A percentile compares a stretch with the other conserved stretches of the same genome.
Evolutionary conservation across 1,284 basidiomycete genomes (phyloP).

Genomic region (Boletus smithii): DNA sequence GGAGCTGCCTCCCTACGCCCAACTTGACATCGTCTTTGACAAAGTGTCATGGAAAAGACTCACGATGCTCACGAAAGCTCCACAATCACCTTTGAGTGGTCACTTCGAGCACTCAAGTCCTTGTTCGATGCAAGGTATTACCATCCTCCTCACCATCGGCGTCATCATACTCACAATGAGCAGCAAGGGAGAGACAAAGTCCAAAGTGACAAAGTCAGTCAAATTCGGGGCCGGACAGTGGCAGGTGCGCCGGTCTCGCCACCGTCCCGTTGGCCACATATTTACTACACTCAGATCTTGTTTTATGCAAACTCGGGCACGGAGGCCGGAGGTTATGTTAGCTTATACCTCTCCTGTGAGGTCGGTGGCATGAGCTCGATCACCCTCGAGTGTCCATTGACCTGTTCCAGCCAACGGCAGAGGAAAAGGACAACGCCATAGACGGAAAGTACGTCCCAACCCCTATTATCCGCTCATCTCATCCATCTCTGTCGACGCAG

Average conservation of each 20-base stretch:
- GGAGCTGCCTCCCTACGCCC: conserved; percentile 16
- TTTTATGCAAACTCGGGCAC: conserved; percentile 81
- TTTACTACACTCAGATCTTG: conserved; percentile 48
- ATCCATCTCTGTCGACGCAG: conserved; percentile 32
- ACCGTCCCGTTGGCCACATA: not conserved
- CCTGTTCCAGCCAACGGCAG: conserved; percentile 58
- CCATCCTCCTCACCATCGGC: rapidly evolving
- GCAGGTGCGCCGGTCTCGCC: conserved; percentile 46
- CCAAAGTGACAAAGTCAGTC: conserved; percentile 64
- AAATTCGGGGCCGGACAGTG: conserved; percentile 67
- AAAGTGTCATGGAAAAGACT: conserved; percentile 23
- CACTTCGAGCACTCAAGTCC: conserved; percentile 59
- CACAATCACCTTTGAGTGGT: conserved; percentile 74
- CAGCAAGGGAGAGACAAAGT: conserved; percentile 66
- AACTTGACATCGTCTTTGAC: not conserved
- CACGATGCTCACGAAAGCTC: conserved; percentile 48
- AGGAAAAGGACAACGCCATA: conserved; percentile 66
- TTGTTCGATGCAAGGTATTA: conserved; percentile 66
- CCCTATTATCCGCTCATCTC: not conserved
- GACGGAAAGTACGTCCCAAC: conserved; percentile 52
- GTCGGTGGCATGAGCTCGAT: conserved; percentile 40
- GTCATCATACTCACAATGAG: not conserved
- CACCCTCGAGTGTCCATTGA: conserved; percentile 13
- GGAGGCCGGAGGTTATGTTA: conserved; percentile 52
- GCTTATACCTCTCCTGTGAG: conserved; percentile 78